Evolutionary conservation across 257 asterid species (phyloP).

Genomic region (Primulina tabacum): DNA sequence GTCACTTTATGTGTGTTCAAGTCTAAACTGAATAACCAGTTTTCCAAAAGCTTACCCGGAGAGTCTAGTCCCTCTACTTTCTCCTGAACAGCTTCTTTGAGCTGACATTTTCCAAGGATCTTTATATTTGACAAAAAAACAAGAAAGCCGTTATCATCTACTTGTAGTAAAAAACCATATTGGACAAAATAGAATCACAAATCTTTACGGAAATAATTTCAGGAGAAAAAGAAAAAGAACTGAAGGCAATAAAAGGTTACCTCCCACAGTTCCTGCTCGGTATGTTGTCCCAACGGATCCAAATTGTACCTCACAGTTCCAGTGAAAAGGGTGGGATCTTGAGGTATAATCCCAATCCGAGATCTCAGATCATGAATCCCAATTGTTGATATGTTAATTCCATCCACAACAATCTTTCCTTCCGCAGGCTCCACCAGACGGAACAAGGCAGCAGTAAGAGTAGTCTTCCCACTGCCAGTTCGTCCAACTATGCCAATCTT

Average conservation of each 20-base stretch:
- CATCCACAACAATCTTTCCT: conserved; percentile 57
- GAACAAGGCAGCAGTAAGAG: conserved; percentile 67
- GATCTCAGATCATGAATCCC: conserved; percentile 68
- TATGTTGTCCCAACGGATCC: conserved; percentile 68
- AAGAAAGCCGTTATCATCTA: not conserved
- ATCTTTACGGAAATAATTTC: not conserved
- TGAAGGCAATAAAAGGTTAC: conserved; percentile 25
- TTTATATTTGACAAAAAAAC: conserved; percentile 25
- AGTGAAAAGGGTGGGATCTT: conserved; percentile 78
- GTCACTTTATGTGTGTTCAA: not conserved
- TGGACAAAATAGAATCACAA: not conserved
- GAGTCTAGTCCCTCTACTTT: conserved; percentile 67
- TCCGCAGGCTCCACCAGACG: conserved; percentile 73
- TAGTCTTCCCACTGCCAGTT: conserved; percentile 89
- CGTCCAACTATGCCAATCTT: conserved; percentile 81
- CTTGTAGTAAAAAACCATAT: not conserved
- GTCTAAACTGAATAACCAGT: not conserved
- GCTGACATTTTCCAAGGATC: conserved; percentile 79
- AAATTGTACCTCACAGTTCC: conserved; percentile 68
- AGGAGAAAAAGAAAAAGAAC: not conserved
- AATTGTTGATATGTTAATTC: conserved; percentile 58
- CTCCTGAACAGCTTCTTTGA: conserved; percentile 49
- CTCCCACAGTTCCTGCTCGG: conserved; percentile 81
- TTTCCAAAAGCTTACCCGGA: conserved; percentile 43
- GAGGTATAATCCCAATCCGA: conserved; percentile 80